These are phyloP conservation scores for Acacia pycnantha DNA, from an alignment of 331 rosid species.

Conservation along the genomic window DNA sequence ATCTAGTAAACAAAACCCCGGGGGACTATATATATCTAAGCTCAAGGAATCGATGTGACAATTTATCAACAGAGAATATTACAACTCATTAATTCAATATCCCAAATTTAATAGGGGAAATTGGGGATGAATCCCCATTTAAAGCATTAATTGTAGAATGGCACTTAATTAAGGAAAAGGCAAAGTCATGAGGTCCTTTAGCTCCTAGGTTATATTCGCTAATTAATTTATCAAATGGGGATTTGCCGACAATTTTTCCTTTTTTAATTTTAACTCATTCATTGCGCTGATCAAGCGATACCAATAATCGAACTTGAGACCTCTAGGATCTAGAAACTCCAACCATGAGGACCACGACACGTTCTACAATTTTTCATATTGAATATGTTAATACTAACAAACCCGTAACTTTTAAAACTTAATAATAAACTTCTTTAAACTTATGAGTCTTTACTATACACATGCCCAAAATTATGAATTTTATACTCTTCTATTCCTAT, in stretches of 20 bases:
- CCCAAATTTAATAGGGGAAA: not conserved
- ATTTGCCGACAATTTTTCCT: too few relatives aligned
- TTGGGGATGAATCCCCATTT: too few relatives aligned
- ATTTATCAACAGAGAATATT: not conserved
- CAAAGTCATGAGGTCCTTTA: too few relatives aligned
- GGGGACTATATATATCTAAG: not conserved
- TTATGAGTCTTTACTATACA: not conserved
- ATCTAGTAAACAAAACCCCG: not conserved
- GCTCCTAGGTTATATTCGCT: too few relatives aligned
- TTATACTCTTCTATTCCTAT: not conserved
- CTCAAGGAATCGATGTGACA: conserved; percentile 5
- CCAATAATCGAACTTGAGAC: too few relatives aligned
- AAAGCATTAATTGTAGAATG: not conserved
- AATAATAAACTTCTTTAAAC: not conserved
- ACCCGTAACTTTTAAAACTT: not conserved
- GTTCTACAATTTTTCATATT: too few relatives aligned
- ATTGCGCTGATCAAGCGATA: too few relatives aligned
- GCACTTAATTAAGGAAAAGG: not conserved
- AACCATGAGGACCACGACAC: too few relatives aligned
- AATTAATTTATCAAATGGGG: too few relatives aligned
- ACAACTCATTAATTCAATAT: not conserved
- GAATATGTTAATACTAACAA: too few relatives aligned
- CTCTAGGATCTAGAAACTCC: too few relatives aligned
- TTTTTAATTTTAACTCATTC: too few relatives aligned
- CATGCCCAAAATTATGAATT: not conserved